Conservation (phyloP, 2,329 filamentous ascomycete species). For the Hortaea werneckii region DNA sequence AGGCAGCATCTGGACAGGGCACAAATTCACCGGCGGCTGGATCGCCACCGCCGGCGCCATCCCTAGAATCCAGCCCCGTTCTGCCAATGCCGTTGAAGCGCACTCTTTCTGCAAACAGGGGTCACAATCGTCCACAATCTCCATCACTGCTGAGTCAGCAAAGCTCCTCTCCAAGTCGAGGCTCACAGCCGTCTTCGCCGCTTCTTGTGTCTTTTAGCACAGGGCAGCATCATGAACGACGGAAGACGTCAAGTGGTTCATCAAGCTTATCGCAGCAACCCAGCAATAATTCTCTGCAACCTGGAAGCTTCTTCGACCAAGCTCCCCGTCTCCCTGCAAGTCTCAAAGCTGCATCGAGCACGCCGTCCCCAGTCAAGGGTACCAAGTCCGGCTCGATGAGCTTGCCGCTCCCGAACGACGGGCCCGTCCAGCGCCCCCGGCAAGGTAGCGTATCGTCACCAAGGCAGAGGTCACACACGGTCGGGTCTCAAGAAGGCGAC, state of each 20-base stretch:
- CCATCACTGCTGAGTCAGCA: slow-evolving; percentile 70
- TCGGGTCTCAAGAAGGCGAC: slow-evolving; percentile 77
- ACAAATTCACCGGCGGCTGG: slow-evolving; percentile 23
- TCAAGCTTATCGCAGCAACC: slow-evolving; percentile 76
- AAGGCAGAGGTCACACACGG: slow-evolving; percentile 75
- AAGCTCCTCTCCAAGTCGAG: slow-evolving; percentile 78
- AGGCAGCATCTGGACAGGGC: slow-evolving; percentile 33
- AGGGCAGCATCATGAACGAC: slow-evolving; percentile 67
- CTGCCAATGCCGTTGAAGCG: slow-evolving; percentile 70
- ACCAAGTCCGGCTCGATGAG: slow-evolving; percentile 36
- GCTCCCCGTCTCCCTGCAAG: slow-evolving; percentile 49
- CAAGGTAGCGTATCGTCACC: slow-evolving; percentile 36
- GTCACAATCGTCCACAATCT: slow-evolving; percentile 68
- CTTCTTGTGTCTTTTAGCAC: slow-evolving; percentile 95
- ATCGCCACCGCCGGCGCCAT: slow-evolving; percentile 54
- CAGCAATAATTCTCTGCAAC: slow-evolving; percentile 54
- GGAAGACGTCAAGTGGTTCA: slow-evolving; percentile 86
- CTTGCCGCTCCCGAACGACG: slow-evolving; percentile 27
- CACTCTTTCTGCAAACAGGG: slow-evolving; percentile 73
- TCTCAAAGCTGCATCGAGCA: slow-evolving; percentile 40
- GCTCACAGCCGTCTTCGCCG: slow-evolving; percentile 76
- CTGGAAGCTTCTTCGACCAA: slow-evolving; percentile 58
- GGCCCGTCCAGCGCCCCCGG: slow-evolving; percentile 1
- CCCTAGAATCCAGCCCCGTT: slow-evolving; percentile 75
- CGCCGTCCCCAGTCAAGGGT: slow-evolving; percentile 45